Conservation (phyloP, 345 rosid species). For the Bruguiera parviflora region DNA sequence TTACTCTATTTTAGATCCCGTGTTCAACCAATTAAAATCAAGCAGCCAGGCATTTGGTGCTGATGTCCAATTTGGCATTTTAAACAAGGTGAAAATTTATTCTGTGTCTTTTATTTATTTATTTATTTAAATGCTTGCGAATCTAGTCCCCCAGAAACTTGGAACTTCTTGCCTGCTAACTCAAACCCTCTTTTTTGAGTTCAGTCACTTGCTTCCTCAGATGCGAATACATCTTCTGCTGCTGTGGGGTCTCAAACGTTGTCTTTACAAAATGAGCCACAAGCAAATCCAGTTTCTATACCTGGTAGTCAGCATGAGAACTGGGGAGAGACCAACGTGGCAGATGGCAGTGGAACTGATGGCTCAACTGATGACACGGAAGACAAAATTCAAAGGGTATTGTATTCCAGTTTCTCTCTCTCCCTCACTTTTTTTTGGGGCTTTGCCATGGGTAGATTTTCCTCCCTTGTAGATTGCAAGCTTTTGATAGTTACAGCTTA, state of each 20-base stretch:
- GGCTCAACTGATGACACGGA: conserved; percentile 86
- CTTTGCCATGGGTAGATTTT: no score
- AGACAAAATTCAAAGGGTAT: conserved; percentile 76
- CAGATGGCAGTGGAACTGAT: conserved; percentile 84
- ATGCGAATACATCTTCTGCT: conserved; percentile 31
- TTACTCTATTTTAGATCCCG: conserved; percentile 38
- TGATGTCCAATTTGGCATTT: conserved; percentile 41
- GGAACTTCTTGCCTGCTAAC: conserved; percentile 5
- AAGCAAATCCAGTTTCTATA: conserved; percentile 38
- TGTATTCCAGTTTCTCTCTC: background rate
- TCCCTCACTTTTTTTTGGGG: background rate
- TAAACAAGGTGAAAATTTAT: conserved; percentile 42
- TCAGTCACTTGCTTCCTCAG: conserved; percentile 39
- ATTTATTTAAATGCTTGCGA: conserved; percentile 7
- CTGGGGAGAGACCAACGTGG: conserved; percentile 65
- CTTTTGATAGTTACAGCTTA: conserved; percentile 13
- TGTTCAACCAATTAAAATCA: conserved; percentile 53
- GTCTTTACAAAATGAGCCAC: conserved; percentile 36
- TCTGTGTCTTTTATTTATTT: conserved; percentile 9
- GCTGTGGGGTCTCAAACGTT: conserved; percentile 34
- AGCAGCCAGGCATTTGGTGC: conserved; percentile 38
- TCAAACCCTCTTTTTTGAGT: conserved; percentile 2
- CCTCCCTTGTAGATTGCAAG: background rate
- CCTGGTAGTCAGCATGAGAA: conserved; percentile 46
- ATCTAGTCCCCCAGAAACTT: conserved; percentile 5